These are phyloP conservation scores for Rosa multiflora DNA, from an alignment of 306 rosid genomes.

Conservation along the genomic window DNA sequence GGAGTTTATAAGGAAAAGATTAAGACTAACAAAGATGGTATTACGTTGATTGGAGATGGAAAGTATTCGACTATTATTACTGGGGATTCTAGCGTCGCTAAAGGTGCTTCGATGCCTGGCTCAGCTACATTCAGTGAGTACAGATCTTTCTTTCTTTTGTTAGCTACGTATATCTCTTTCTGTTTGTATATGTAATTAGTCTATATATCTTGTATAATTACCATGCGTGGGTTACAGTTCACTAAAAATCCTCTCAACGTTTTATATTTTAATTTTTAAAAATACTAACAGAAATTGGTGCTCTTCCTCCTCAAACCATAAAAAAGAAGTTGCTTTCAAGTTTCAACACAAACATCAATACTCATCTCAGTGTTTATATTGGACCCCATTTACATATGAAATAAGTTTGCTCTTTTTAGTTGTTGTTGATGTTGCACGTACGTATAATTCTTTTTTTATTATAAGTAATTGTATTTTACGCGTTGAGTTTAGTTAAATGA, in stretches of 20 bases:
- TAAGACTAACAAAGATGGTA: constrained; percentile 38
- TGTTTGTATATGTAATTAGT: background rate
- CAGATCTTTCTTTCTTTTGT: background rate
- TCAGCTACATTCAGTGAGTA: constrained; percentile 48
- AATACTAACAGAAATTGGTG: no score
- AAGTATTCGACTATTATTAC: constrained; percentile 38
- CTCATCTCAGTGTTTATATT: no score
- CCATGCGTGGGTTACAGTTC: no score
- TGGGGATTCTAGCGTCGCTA: constrained; percentile 28
- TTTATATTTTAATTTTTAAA: no score
- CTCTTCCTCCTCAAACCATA: no score
- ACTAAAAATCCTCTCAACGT: background rate
- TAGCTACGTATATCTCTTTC: background rate
- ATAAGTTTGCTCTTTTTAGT: no score
- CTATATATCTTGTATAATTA: no score
- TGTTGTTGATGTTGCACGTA: background rate
- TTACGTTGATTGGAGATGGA: constrained; percentile 59
- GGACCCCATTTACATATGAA: no score
- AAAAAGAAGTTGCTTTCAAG: no score
- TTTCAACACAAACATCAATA: no score
- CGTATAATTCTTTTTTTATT: background rate
- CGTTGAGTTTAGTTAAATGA: no score
- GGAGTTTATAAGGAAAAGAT: constrained; percentile 57
- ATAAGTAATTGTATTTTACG: no score
- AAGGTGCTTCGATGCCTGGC: constrained; percentile 30